phyloP scores from a whole-genome alignment of 129 eudicot species.

The Chrysanthemum makinoi region DNA sequence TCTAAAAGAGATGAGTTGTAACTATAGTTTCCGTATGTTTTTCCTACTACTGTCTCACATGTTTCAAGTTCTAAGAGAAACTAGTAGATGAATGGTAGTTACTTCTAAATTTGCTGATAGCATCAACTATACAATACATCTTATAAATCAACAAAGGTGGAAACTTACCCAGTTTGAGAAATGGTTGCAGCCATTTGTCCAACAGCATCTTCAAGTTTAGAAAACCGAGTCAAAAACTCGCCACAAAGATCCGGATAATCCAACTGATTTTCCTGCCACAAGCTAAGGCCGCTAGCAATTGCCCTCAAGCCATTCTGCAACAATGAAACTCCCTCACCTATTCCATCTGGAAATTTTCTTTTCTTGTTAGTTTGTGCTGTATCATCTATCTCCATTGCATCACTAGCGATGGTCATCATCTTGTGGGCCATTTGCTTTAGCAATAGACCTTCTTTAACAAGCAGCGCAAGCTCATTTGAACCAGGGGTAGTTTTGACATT shows the following conservation, averaged over 20 bases:
- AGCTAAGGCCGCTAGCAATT: slow-evolving; percentile 56
- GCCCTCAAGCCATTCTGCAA: slow-evolving; percentile 71
- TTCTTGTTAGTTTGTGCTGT: slow-evolving; percentile 43
- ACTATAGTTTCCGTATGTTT: neutral
- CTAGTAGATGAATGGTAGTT: neutral
- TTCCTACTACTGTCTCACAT: neutral
- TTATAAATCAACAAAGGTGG: neutral
- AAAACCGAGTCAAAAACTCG: slow-evolving; percentile 51
- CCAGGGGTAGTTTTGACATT: slow-evolving; percentile 33
- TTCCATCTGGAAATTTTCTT: slow-evolving; percentile 52
- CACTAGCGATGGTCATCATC: slow-evolving; percentile 13
- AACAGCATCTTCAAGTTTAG: slow-evolving; percentile 61
- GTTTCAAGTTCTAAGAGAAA: slow-evolving; percentile 17
- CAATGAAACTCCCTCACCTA: slow-evolving; percentile 65
- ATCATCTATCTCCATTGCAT: slow-evolving; percentile 51
- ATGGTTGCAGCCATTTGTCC: slow-evolving; percentile 57
- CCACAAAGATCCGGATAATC: slow-evolving; percentile 43
- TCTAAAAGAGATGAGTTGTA: neutral
- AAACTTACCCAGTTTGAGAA: slow-evolving; percentile 36
- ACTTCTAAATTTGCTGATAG: slow-evolving; percentile 4
- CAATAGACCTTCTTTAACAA: slow-evolving; percentile 50
- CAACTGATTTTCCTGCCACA: slow-evolving; percentile 51
- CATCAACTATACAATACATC: neutral
- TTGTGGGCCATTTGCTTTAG: slow-evolving; percentile 51
- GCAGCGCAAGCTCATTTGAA: slow-evolving; percentile 39